Evolutionary conservation across 495 filamentous ascomycete genomes (phyloP).

Genomic region (Annulohypoxylon nitens): DNA sequence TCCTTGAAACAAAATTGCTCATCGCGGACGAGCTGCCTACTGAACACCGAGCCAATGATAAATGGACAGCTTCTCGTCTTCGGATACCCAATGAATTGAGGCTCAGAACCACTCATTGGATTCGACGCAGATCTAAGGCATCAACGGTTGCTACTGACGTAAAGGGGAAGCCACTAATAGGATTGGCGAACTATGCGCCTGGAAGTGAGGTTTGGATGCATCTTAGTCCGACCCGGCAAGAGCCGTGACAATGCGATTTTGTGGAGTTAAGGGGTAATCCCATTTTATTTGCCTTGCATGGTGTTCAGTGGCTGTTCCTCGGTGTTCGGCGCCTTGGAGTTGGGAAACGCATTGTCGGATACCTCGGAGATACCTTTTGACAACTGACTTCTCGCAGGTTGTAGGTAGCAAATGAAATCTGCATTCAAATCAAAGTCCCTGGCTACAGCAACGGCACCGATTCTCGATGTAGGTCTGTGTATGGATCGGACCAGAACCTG

Average conservation of each 20-base stretch:
- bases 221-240: slow-evolving; percentile 53
- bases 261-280: slow-evolving; percentile 2
- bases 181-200: slow-evolving; percentile 52
- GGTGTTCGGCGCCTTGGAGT: slow-evolving; percentile 10
- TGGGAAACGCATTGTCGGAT: slow-evolving; percentile 2
- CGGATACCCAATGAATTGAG: slow-evolving; percentile 63
- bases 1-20: slow-evolving; percentile 52
- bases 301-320: slow-evolving; percentile 11
- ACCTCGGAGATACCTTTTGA: slow-evolving; percentile 32
- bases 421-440: slow-evolving; percentile 11
- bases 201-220: slow-evolving; percentile 66
- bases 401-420: slow-evolving; percentile 22
- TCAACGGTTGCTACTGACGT: slow-evolving; percentile 27
- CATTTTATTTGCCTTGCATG: neutral
- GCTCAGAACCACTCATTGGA: slow-evolving; percentile 52
- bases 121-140: slow-evolving; percentile 42
- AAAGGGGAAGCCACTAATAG: slow-evolving; percentile 42
- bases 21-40: slow-evolving; percentile 51
- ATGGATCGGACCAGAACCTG: slow-evolving; percentile 34
- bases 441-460: slow-evolving; percentile 9
- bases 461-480: slow-evolving; percentile 14
- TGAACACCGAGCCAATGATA: slow-evolving; percentile 61
- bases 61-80: slow-evolving; percentile 61
- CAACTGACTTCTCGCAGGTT: slow-evolving; percentile 1
- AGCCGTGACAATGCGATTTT: slow-evolving; percentile 44